phyloP scores from a whole-genome alignment of 352 stramenopile genomes.

The Phytophthora brassicae region DNA sequence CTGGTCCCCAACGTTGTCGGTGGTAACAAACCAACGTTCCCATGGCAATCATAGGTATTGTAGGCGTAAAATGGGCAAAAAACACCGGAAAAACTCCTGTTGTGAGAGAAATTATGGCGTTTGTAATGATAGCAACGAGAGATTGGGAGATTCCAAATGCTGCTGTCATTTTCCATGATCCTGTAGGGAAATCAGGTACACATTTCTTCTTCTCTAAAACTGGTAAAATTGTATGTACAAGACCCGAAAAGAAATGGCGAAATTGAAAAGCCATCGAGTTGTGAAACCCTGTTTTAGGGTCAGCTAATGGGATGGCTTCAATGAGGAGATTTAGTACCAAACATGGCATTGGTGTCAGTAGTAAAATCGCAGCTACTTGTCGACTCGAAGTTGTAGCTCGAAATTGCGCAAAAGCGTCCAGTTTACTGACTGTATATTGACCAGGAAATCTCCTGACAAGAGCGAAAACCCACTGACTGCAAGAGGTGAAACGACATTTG shows the following conservation, averaged over 20 bases:
- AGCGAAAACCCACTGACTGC: too few relatives aligned
- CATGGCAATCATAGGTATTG: too few relatives aligned
- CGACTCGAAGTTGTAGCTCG: background rate
- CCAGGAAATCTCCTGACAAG: too few relatives aligned
- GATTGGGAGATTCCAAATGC: too few relatives aligned
- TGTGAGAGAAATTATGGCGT: too few relatives aligned
- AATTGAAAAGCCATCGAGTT: conserved; percentile 23
- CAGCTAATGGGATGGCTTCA: conserved; percentile 27
- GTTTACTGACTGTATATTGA: conserved; percentile 33
- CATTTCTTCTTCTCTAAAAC: conserved; percentile 17
- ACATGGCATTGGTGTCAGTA: conserved; percentile 19
- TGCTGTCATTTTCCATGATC: too few relatives aligned
- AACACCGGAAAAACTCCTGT: too few relatives aligned
- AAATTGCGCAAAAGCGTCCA: conserved; percentile 26
- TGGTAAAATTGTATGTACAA: background rate
- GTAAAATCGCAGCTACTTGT: conserved; percentile 1
- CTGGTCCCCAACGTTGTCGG: too few relatives aligned
- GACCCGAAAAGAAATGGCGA: conserved; percentile 16
- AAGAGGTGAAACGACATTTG: too few relatives aligned
- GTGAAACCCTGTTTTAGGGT: conserved; percentile 14
- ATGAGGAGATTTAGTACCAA: conserved; percentile 20
- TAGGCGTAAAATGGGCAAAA: too few relatives aligned
- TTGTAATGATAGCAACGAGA: too few relatives aligned
- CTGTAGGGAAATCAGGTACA: conserved; percentile 26
- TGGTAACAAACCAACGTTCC: too few relatives aligned